phyloP scores from a whole-genome alignment of 2,329 filamentous ascomycete genomes.

The Paraconiothyrium brasiliense region DNA sequence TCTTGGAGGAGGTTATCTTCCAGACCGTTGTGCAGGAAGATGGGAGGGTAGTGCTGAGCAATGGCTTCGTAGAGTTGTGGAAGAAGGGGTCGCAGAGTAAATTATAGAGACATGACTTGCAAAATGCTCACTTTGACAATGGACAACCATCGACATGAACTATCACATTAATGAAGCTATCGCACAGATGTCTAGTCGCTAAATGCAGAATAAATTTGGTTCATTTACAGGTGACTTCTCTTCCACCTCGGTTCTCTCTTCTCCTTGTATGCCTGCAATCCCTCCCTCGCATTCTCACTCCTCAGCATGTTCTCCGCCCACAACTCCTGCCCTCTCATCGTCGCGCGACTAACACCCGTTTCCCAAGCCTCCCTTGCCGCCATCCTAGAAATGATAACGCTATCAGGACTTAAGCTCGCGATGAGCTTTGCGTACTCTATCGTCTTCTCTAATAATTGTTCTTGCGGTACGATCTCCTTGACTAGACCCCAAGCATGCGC shows the following conservation, averaged over 20 bases:
- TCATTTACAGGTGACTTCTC: slow-evolving; percentile 21
- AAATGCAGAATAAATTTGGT: not conserved
- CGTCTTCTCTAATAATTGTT: slow-evolving; percentile 28
- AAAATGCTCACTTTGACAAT: not conserved
- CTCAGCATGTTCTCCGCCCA: slow-evolving; percentile 39
- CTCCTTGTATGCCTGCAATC: slow-evolving; percentile 29
- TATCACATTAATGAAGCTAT: too few species aligned
- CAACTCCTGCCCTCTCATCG: slow-evolving; percentile 47
- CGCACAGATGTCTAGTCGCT: not conserved
- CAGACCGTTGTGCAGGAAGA: slow-evolving; percentile 54
- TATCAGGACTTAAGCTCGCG: slow-evolving; percentile 32
- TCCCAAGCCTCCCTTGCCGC: slow-evolving; percentile 35
- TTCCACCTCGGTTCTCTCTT: slow-evolving; percentile 30
- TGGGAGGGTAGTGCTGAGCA: slow-evolving; percentile 48
- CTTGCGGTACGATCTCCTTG: slow-evolving; percentile 41
- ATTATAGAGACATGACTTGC: slow-evolving; percentile 6
- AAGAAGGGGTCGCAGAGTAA: slow-evolving; percentile 12
- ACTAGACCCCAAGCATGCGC: slow-evolving; percentile 47
- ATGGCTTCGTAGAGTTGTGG: slow-evolving; percentile 21
- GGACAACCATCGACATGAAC: too few species aligned
- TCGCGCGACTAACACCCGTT: slow-evolving; percentile 37
- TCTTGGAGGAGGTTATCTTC: slow-evolving; percentile 51
- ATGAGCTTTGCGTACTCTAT: slow-evolving; percentile 32
- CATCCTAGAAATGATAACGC: slow-evolving; percentile 27
- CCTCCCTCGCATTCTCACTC: slow-evolving; percentile 29